Base-by-base conservation (phyloP, 2,329 filamentous ascomycete species). In the Pseudogymnoascus sp. region DNA sequence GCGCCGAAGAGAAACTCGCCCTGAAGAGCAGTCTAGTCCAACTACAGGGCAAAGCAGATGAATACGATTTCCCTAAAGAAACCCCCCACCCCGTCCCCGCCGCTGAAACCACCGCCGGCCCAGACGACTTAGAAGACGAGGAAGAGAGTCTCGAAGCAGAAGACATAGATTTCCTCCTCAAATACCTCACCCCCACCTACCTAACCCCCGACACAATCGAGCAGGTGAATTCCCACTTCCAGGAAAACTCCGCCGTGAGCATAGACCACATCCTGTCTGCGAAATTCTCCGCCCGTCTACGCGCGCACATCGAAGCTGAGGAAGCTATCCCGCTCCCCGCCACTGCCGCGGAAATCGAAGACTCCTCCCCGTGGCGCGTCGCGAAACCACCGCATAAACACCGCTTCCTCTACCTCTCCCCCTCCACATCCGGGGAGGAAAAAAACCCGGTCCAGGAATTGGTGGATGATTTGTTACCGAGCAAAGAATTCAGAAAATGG, bases 351-450 rank as follows among this genome's bases (percentile, higher is more conserved):
- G 80, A 82, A 64, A 86, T 89, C 65, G 84, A 87, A 70, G 80
- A 80, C 54, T 8, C 36, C 77, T 77, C 79, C 45, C 76, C 77
- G 0, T 95, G 90, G 90, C 84, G 82, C 66, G 88, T 96, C 7
- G 90, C 95, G 5, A 83, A 85, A 34, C 95, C 95, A 40, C 95
- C 95, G 0, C 93, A 99, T 78, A 99, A 99, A 78, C 92, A 97
- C 73, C 90, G 93, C 12, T 99, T 89, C 74, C 80, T 96, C 1
- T 99, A 95, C 76, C 83, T 90, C 61, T 76, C 26, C 60, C 75
- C 26, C 10, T 76, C 62, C 67, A 75, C 26, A 8, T 76, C 62
- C 67, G 75, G 59, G 66, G 75, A 11, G 14, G 39, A 34, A 2
- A 76, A 80, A 51, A 83, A 83, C 12, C 83, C 90, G 0, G 81